phyloP scores from a whole-genome alignment of 2,329 filamentous ascomycete species.

The Venturia nashicola region DNA sequence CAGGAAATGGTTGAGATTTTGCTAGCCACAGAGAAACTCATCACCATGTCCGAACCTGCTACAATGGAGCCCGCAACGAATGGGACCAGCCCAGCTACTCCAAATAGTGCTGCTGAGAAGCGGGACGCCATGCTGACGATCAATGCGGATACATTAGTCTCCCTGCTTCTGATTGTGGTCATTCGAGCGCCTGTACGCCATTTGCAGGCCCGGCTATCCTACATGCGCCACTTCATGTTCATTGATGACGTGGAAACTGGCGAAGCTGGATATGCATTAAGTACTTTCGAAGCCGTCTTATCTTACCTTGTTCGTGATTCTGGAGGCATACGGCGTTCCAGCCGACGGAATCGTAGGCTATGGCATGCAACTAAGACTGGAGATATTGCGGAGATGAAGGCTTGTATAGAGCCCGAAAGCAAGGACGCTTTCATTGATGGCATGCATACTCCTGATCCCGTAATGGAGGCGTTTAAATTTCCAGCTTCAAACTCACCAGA shows the following conservation, averaged over 20 bases:
- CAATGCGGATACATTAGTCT: constrained; percentile 87
- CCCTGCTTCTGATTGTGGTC: constrained; percentile 78
- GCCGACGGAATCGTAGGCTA: constrained; percentile 69
- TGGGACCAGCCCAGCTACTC: neutral
- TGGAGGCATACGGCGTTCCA: constrained; percentile 67
- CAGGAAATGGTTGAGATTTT: constrained; percentile 82
- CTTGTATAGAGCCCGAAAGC: constrained; percentile 58
- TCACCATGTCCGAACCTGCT: constrained; percentile 14
- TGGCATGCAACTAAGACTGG: constrained; percentile 82
- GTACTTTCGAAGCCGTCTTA: constrained; percentile 88
- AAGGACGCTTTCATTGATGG: neutral
- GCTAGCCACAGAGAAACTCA: constrained; percentile 45
- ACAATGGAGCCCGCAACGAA: constrained; percentile 3
- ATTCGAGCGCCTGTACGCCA: constrained; percentile 82
- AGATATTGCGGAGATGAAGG: constrained; percentile 59
- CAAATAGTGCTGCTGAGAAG: constrained; percentile 33
- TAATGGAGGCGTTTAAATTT: neutral
- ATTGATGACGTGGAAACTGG: constrained; percentile 95
- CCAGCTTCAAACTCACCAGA: constrained; percentile 3
- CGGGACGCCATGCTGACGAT: constrained; percentile 47
- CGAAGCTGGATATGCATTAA: constrained; percentile 90
- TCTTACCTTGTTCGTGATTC: constrained; percentile 80
- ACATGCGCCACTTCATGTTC: constrained; percentile 96
- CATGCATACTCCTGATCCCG: constrained; percentile 1
- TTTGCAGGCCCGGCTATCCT: constrained; percentile 77